These are phyloP conservation scores for Odonthalia washingtoniensis DNA, from an alignment of 31 red algal genomes.

Conservation along the genomic window DNA sequence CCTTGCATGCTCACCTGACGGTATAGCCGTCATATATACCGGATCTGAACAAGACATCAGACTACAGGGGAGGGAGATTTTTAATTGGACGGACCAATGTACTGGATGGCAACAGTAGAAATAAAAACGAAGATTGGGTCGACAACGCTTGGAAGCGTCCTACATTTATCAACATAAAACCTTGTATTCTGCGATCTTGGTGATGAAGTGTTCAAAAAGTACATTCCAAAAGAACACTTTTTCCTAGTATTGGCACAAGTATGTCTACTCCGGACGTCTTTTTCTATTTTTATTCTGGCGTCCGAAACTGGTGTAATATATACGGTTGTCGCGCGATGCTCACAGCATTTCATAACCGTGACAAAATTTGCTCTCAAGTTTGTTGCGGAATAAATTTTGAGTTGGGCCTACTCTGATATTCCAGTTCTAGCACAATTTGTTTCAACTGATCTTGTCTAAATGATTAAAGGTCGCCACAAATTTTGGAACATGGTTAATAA, in stretches of 20 bases:
- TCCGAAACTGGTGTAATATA: no score
- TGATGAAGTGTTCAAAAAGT: no score
- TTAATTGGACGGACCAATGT: not conserved
- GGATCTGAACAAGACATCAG: no score
- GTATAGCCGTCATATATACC: conserved; percentile 9
- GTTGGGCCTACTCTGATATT: not conserved
- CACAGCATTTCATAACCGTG: no score
- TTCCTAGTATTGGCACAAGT: no score
- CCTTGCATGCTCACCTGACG: conserved; percentile 37
- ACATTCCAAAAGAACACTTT: no score
- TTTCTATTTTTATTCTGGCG: no score
- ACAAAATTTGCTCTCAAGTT: not conserved
- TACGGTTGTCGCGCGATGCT: no score
- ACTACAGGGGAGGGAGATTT: not conserved
- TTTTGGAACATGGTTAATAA: no score
- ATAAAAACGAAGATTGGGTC: not conserved
- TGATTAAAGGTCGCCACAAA: conserved; percentile 24
- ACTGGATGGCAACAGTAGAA: not conserved
- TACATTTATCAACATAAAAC: no score
- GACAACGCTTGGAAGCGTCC: not conserved
- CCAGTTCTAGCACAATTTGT: not conserved
- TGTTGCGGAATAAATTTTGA: not conserved
- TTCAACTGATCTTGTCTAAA: conserved; percentile 24
- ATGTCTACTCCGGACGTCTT: no score
- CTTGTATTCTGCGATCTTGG: no score